phyloP scores from a whole-genome alignment of 1,284 basidiomycete species.

The Schizophyllum amplum region DNA sequence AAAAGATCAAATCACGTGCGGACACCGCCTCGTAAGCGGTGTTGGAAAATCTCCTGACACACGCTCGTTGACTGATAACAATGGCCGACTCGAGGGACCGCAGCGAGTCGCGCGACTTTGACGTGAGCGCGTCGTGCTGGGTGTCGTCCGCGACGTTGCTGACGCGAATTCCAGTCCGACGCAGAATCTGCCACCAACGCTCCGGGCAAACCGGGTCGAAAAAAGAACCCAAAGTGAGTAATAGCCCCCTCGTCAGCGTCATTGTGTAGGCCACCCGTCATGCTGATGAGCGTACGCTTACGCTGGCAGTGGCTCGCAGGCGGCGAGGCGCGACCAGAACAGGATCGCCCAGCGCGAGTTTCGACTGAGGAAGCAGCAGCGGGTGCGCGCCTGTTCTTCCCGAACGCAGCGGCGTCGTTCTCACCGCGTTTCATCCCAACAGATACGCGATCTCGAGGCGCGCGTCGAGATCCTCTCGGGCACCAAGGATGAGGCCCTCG shows the following conservation, averaged over 20 bases:
- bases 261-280: conserved; percentile 14
- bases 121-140: background rate
- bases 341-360: conserved; percentile 91
- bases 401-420: conserved; percentile 1
- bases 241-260: conserved; percentile 15
- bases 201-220: conserved; percentile 67
- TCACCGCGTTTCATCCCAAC: conserved; percentile 6
- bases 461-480: conserved; percentile 86
- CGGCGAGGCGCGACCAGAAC: conserved; percentile 82
- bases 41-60: background rate
- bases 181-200: conserved; percentile 40
- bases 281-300: conserved; percentile 24
- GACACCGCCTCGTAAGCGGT: no score
- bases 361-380: conserved; percentile 81
- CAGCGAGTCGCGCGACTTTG: conserved; percentile 43
- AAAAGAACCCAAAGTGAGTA: conserved; percentile 78
- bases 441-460: conserved; percentile 91
- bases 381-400: conserved; percentile 32
- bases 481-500: conserved; percentile 80
- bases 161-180: conserved; percentile 34
- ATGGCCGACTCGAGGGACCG: conserved; percentile 32
- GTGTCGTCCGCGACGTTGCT: conserved; percentile 10
- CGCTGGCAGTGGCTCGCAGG: conserved; percentile 56
- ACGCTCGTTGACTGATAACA: background rate
- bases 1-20: background rate